phyloP scores from a whole-genome alignment of 2,329 filamentous ascomycete genomes.

The Fusarium begoniae region DNA sequence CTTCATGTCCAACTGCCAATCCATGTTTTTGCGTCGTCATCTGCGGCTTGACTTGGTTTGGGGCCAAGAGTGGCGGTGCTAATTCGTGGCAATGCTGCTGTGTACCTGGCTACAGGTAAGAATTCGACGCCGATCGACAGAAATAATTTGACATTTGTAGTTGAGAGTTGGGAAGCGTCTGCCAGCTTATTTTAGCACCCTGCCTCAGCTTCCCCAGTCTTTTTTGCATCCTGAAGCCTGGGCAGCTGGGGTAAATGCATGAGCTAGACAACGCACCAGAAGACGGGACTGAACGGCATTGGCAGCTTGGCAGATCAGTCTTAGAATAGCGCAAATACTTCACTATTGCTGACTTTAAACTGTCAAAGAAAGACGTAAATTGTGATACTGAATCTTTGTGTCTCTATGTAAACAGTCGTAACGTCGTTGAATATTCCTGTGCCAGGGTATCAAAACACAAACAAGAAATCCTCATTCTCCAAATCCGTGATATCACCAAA shows the following conservation, averaged over 20 bases:
- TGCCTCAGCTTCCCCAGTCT: fast-evolving
- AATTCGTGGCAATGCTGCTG: constrained; percentile 23
- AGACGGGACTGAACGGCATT: constrained; percentile 1
- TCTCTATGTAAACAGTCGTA: not conserved
- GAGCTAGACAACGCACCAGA: not conserved
- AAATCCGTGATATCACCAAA: constrained; percentile 65
- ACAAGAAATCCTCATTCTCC: constrained; percentile 72
- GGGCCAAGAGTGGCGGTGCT: constrained; percentile 33
- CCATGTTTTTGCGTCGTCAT: constrained; percentile 34
- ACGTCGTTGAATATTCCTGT: not conserved
- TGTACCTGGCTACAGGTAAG: not conserved
- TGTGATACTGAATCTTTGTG: not conserved
- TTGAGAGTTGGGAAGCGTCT: fast-evolving
- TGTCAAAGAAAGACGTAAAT: not conserved
- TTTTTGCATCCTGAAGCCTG: not conserved
- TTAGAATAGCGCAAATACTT: not conserved
- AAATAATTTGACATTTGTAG: fast-evolving
- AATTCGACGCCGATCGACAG: fast-evolving
- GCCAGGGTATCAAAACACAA: constrained; percentile 54
- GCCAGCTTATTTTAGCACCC: fast-evolving
- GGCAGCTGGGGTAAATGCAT: constrained; percentile 1
- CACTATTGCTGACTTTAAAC: fast-evolving
- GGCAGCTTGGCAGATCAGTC: not conserved
- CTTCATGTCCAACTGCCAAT: constrained; percentile 6
- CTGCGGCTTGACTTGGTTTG: constrained; percentile 29